Evolutionary conservation across 2,329 filamentous ascomycete genomes (phyloP).

Genomic region (Atkinsonella texensis): DNA sequence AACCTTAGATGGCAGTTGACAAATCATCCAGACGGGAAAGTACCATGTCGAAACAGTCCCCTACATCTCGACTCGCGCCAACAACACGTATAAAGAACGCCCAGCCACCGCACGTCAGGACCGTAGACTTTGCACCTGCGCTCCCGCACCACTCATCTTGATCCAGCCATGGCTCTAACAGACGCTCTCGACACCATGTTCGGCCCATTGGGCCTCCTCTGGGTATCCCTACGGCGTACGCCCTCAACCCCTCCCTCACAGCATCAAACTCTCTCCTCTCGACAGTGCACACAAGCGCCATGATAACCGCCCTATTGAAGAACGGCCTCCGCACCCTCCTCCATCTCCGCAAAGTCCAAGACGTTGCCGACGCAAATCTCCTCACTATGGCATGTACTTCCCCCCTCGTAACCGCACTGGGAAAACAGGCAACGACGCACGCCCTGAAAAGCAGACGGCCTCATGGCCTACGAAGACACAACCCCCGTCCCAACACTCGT

Average conservation of each 20-base stretch:
- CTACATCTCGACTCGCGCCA: too few relatives aligned
- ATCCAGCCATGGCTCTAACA: neutral
- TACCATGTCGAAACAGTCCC: too few relatives aligned
- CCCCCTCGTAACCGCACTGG: neutral
- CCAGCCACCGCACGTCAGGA: too few relatives aligned
- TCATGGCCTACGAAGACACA: conserved; percentile 2
- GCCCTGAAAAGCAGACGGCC: neutral
- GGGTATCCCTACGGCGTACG: neutral
- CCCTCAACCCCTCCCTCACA: neutral
- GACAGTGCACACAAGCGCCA: neutral
- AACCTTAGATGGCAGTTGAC: too few relatives aligned
- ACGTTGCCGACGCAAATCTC: neutral
- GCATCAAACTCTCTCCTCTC: neutral
- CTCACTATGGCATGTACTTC: neutral
- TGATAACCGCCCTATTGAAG: neutral
- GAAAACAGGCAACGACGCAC: neutral
- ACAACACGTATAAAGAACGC: too few relatives aligned
- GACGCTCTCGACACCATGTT: neutral
- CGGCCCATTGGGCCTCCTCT: neutral
- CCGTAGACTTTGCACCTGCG: too few relatives aligned
- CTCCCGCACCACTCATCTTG: too few relatives aligned
- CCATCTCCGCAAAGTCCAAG: neutral
- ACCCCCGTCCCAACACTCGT: conserved; percentile 1
- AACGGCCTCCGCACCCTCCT: neutral
- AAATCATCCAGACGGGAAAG: too few relatives aligned